A percentile compares a stretch with the other conserved stretches of the same genome.
These are phyloP conservation scores for Hypomontagnella monticulosa DNA, from an alignment of 495 filamentous ascomycete genomes.

Conservation along the genomic window DNA sequence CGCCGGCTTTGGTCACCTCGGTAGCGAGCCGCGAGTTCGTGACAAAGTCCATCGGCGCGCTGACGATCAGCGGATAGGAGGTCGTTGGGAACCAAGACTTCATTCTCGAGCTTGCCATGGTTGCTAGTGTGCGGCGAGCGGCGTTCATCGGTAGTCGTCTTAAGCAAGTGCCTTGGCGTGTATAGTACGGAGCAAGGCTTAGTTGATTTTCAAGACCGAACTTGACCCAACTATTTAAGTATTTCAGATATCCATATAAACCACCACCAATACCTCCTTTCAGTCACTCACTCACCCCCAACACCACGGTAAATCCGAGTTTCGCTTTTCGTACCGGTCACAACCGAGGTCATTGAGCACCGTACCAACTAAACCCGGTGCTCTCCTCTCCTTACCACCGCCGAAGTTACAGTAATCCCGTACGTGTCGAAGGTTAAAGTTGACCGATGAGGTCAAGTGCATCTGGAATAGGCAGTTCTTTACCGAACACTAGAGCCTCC, in stretches of 20 bases:
- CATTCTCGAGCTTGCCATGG: conserved; percentile 41
- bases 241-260: too few relatives aligned
- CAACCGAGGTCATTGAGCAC: conserved; percentile 7
- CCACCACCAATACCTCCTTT: too few relatives aligned
- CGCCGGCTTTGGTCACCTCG: conserved; percentile 73
- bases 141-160: conserved; percentile 10
- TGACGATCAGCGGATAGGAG: conserved; percentile 61
- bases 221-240: neutral
- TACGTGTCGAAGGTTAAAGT: neutral
- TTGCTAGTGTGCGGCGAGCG: conserved; percentile 15
- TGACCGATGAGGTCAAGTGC: neutral
- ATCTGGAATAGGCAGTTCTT: neutral
- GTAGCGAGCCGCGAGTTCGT: conserved; percentile 69
- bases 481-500: neutral
- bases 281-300: too few relatives aligned
- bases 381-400: neutral
- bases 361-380: neutral
- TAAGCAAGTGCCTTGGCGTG: neutral
- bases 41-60: conserved; percentile 77
- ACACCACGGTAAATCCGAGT: too few relatives aligned
- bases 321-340: neutral
- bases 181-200: neutral
- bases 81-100: conserved; percentile 46
- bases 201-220: neutral
- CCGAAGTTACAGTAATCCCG: neutral